These are phyloP conservation scores for Chalciporus sp. DNA, from an alignment of 1,284 basidiomycete genomes.

Conservation along the genomic window DNA sequence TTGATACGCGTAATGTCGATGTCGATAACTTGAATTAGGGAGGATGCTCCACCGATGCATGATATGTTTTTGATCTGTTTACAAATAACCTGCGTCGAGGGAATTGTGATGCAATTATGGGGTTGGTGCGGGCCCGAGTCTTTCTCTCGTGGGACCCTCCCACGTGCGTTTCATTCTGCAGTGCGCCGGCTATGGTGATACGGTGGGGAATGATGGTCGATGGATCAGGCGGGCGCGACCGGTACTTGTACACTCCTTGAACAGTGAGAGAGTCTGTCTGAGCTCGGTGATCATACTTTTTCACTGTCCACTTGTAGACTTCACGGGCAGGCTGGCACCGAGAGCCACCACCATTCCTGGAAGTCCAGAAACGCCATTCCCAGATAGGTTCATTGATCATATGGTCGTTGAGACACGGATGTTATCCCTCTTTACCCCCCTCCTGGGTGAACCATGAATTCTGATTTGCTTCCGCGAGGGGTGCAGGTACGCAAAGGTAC, in stretches of 20 bases:
- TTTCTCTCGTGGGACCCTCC: not conserved
- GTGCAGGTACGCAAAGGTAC: too few relatives aligned
- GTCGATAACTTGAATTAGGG: too few relatives aligned
- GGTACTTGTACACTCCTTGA: not conserved
- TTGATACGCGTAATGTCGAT: too few relatives aligned
- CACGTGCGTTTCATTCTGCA: constrained; percentile 25
- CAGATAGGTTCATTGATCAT: not conserved
- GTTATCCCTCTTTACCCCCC: not conserved
- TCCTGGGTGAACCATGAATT: not conserved
- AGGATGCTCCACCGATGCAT: too few relatives aligned
- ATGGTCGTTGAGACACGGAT: not conserved
- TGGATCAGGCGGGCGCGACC: not conserved
- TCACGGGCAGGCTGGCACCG: not conserved
- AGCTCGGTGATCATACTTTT: too few relatives aligned
- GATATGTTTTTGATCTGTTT: too few relatives aligned
- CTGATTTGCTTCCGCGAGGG: not conserved
- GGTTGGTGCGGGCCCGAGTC: constrained; percentile 15
- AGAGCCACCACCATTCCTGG: too few relatives aligned
- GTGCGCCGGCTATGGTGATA: constrained; percentile 10
- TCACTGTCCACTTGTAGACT: not conserved
- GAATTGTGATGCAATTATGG: constrained; percentile 7
- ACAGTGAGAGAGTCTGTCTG: too few relatives aligned
- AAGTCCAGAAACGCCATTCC: not conserved
- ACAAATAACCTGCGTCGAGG: not conserved
- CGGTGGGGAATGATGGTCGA: not conserved